Base-by-base conservation (phyloP, 192 early-diverging fungal species). In the Neocallimastix lanati region DNA sequence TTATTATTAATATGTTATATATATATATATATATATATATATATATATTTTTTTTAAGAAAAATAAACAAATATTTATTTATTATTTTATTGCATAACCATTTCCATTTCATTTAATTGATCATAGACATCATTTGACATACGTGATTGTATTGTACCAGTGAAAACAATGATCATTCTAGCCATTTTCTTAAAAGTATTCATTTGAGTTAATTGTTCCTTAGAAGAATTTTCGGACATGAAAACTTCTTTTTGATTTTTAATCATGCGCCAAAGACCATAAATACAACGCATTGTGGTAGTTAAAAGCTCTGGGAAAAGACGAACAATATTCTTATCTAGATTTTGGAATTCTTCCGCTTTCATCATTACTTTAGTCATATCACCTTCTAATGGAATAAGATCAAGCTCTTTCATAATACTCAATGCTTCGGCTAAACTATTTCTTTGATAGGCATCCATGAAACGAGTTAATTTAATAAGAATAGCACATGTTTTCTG, bases 81-180 rank as follows among this genome's bases (percentile, higher is more conserved):
- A n/a, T n/a, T n/a, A n/a, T n/a, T 81, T 28, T 38, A 88, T 21
- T 79, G 82, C 88, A 93, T 92, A 85, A 88, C 82, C 21, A 89
- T 87, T 29, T 90, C 85, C 83, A 88, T 87, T 27, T 91, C 90
- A 82, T 93, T 96, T 76, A 96, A 86, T 78, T 85, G 86, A 13
- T 89, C 88, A 82, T 93, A 91, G 0, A 92, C 92, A 76, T 96
- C 94, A 1, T 88, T 85, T 21, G 95, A 92, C 83, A 97, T 93
- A 18, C 93, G 84, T 86, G 93, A 95, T 86, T 93, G 92, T 78
- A 97, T 89, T 81, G 90, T 89, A 12, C 95, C 94, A 2, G 92
- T 92, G 90, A 94, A 95, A 77, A 93, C 87, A 85, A 94, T 90
- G 29, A 97, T 40, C 2, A 90, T 85, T 50, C 91, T 86, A 28